A percentile compares a stretch with the other conserved stretches of the same genome.
Conservation (phyloP, 2,329 filamentous ascomycete genomes). For the Sporothrix euskadiensis region DNA sequence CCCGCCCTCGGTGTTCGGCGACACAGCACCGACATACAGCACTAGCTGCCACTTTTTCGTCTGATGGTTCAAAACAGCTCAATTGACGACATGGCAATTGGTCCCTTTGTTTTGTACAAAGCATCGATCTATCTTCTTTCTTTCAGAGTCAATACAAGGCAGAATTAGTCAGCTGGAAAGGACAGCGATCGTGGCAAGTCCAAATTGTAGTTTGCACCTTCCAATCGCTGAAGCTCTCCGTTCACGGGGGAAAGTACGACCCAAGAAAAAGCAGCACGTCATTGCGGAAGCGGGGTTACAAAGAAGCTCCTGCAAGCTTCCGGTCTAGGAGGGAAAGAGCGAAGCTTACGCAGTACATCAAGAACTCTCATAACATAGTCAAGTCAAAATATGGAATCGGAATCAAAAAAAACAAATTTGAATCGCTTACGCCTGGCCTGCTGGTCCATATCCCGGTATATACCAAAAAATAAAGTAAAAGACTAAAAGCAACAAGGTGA, state of each 20-base stretch:
- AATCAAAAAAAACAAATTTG: background rate
- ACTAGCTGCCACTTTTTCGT: background rate
- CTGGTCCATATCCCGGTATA: constrained; percentile 17
- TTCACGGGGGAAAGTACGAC: background rate
- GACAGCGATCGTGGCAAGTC: background rate
- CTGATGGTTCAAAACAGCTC: background rate
- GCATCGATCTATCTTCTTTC: background rate
- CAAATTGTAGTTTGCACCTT: background rate
- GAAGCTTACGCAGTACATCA: background rate
- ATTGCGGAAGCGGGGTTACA: background rate
- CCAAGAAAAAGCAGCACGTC: constrained; percentile 1
- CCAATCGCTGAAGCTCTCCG: background rate
- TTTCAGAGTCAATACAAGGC: background rate
- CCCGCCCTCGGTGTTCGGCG: constrained; percentile 16
- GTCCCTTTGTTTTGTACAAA: background rate
- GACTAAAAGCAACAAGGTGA: background rate
- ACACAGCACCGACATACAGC: constrained; percentile 13
- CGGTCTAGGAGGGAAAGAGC: background rate
- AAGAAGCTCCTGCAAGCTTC: background rate
- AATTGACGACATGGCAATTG: background rate
- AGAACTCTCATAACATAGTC: background rate
- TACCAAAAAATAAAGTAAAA: constrained; percentile 10
- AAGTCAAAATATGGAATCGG: background rate
- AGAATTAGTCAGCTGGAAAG: background rate
- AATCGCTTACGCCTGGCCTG: constrained; percentile 15